phyloP scores from a whole-genome alignment of 2,329 filamentous ascomycete genomes.

The Cladobotryum protrusum region DNA sequence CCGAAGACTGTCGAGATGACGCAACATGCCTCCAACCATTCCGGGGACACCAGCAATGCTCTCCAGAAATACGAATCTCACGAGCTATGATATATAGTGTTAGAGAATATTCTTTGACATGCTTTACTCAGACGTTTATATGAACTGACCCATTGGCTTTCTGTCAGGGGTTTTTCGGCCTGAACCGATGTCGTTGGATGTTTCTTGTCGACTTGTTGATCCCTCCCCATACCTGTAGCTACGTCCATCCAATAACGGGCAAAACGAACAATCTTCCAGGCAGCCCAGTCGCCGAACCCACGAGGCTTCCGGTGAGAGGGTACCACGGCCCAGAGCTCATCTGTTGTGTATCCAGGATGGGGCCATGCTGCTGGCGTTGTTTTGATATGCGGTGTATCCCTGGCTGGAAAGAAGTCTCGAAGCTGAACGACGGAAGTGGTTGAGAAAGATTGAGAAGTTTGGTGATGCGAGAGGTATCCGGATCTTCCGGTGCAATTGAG shows the following conservation, averaged over 20 bases:
- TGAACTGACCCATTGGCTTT: constrained; percentile 67
- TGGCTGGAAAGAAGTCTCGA: constrained; percentile 56
- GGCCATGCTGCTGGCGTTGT: constrained; percentile 61
- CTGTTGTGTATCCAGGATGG: constrained; percentile 66
- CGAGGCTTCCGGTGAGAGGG: constrained; percentile 72
- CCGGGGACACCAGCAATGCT: constrained; percentile 91
- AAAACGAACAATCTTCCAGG: constrained; percentile 68
- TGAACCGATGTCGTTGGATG: constrained; percentile 49
- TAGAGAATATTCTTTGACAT: no score
- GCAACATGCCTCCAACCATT: constrained; percentile 93
- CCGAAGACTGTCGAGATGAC: constrained; percentile 78
- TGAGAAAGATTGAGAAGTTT: constrained; percentile 38
- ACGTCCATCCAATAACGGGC: constrained; percentile 76
- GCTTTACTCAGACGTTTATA: background rate
- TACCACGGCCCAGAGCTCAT: constrained; percentile 68
- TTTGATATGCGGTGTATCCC: constrained; percentile 55
- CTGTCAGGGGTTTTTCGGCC: constrained; percentile 60
- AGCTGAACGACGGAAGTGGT: constrained; percentile 41
- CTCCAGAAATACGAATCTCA: constrained; percentile 88
- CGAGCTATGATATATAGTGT: constrained; percentile 40
- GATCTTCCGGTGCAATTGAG: constrained; percentile 13
- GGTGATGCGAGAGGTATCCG: constrained; percentile 7
- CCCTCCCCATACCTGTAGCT: constrained; percentile 66
- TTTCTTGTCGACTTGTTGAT: constrained; percentile 59
- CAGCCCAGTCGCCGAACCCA: constrained; percentile 69